Percentiles rank a stretch among this genome's conserved stretches.
Evolutionary conservation across 192 early-diverging fungal genomes (phyloP).

Genomic region (Ambispora gerdemannii): DNA sequence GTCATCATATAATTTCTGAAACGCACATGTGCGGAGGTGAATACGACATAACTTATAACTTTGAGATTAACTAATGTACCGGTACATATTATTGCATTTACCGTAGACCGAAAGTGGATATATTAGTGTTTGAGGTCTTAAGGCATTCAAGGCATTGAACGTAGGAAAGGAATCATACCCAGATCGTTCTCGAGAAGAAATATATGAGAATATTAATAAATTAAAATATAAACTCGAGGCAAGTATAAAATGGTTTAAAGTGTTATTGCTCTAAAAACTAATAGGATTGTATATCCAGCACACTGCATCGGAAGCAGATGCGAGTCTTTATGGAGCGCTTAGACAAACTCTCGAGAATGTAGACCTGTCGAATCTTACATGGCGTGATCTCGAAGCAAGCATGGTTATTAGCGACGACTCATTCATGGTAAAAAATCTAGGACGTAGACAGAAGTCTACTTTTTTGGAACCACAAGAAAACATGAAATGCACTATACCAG

Average conservation of each 20-base stretch:
- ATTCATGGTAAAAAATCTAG: conserved; percentile 5
- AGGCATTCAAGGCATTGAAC: conserved; percentile 21
- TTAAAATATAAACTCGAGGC: conserved; percentile 21
- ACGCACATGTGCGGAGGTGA: conserved; percentile 12
- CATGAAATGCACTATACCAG: conserved; percentile 22
- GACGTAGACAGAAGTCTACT: neutral
- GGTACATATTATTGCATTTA: conserved; percentile 18
- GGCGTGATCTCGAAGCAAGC: conserved; percentile 7
- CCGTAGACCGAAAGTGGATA: conserved; percentile 10
- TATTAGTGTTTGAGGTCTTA: conserved; percentile 12
- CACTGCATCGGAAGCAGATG: conserved; percentile 1
- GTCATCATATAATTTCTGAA: neutral
- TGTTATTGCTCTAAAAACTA: conserved; percentile 15
- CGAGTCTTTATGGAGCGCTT: conserved; percentile 10
- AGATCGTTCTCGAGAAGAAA: neutral
- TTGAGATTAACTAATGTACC: conserved; percentile 19
- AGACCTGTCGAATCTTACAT: conserved; percentile 4
- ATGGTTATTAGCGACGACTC: conserved; percentile 21
- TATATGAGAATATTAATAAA: conserved; percentile 11
- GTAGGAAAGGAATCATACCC: neutral
- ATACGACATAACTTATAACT: neutral
- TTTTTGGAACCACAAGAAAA: conserved; percentile 20
- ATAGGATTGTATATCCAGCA: conserved; percentile 20
- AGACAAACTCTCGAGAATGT: conserved; percentile 12
- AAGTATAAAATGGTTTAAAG: conserved; percentile 3